Percentiles rank a stretch among this genome's conserved stretches.
Conservation (phyloP, 306 rosid genomes). For the Begonia peltatifolia region DNA sequence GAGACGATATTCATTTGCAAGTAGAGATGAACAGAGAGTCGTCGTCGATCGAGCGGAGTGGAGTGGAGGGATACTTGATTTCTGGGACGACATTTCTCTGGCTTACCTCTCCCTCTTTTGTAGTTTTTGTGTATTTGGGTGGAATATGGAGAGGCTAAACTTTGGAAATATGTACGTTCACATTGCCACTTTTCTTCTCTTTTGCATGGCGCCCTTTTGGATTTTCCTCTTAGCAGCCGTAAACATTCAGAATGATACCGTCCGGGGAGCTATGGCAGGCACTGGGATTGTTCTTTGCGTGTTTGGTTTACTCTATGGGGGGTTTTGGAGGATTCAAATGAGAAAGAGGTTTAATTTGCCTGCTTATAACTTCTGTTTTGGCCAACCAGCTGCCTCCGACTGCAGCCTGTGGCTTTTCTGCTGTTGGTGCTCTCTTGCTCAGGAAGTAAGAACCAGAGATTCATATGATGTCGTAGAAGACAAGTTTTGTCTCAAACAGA, state of each 20-base stretch:
- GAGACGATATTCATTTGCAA: slow-evolving; percentile 54
- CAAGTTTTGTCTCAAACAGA: slow-evolving; percentile 23
- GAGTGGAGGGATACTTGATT: slow-evolving; percentile 80
- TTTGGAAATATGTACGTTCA: slow-evolving; percentile 96
- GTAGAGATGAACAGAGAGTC: slow-evolving; percentile 23
- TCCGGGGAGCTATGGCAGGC: slow-evolving; percentile 37
- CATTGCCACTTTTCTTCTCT: slow-evolving; percentile 63
- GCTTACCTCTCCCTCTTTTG: slow-evolving; percentile 81
- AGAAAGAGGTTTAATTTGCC: slow-evolving; percentile 82
- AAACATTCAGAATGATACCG: slow-evolving; percentile 55
- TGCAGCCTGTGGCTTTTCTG: slow-evolving; percentile 82
- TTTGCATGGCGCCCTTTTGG: slow-evolving; percentile 91
- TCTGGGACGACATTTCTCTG: slow-evolving; percentile 68
- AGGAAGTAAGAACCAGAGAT: slow-evolving; percentile 69
- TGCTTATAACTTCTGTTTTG: slow-evolving; percentile 58
- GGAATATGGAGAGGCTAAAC: slow-evolving; percentile 96
- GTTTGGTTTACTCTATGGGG: slow-evolving; percentile 87
- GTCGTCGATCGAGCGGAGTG: slow-evolving; percentile 42
- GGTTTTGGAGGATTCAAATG: slow-evolving; percentile 98
- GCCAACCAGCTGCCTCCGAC: slow-evolving; percentile 50
- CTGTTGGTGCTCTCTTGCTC: slow-evolving; percentile 96
- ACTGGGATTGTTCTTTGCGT: slow-evolving; percentile 56
- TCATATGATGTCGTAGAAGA: slow-evolving; percentile 52
- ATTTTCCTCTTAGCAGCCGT: slow-evolving; percentile 75
- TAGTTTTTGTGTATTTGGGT: slow-evolving; percentile 68